Conservation (phyloP, 176 grass and related monocot species). For the Stipa capillata region DNA sequence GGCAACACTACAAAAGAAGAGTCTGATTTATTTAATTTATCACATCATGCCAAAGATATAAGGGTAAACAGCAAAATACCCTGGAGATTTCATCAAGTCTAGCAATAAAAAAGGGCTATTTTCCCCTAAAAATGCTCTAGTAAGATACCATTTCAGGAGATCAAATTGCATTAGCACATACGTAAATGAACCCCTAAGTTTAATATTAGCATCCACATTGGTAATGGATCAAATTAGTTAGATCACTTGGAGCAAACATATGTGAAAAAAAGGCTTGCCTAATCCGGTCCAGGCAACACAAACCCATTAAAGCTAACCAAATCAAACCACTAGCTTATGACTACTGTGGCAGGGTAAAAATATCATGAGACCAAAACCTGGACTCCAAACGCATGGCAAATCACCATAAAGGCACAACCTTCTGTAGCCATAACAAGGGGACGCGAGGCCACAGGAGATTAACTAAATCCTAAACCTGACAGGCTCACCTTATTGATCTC, state of each 20-base stretch:
- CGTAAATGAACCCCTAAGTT: neutral
- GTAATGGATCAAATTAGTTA: neutral
- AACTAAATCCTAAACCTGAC: neutral
- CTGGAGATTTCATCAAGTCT: neutral
- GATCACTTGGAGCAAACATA: neutral
- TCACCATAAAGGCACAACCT: neutral
- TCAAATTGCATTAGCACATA: no score
- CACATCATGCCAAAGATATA: neutral
- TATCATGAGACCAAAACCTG: neutral
- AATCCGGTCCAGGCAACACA: neutral
- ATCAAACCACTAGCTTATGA: neutral
- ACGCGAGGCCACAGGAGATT: neutral
- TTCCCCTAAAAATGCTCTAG: neutral
- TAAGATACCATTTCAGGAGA: neutral
- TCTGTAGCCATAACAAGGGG: neutral
- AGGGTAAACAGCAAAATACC: neutral
- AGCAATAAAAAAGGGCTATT: neutral
- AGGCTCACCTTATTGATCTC: conserved; percentile 66
- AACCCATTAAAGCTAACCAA: neutral
- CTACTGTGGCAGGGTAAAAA: neutral
- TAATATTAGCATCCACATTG: neutral
- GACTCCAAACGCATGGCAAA: neutral
- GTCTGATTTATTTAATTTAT: neutral
- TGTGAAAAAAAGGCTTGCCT: neutral
- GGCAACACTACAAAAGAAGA: neutral